phyloP scores from a whole-genome alignment of 768 basidiomycete genomes.

The Hydnomerulius pinastri region DNA sequence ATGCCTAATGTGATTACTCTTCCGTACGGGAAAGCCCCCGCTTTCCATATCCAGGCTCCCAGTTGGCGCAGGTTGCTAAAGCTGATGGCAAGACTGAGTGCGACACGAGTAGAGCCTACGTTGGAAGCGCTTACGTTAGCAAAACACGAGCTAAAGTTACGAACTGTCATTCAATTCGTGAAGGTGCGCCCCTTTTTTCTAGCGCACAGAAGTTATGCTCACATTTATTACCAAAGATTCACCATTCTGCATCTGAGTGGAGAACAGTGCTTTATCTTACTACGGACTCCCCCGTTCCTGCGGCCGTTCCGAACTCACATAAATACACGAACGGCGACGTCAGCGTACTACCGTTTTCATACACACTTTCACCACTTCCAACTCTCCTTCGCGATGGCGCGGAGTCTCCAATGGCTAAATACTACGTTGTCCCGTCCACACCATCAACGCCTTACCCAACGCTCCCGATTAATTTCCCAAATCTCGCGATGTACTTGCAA shows the following conservation, averaged over 20 bases:
- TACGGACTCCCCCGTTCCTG: constrained; percentile 66
- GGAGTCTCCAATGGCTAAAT: constrained; percentile 66
- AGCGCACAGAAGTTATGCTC: constrained; percentile 5
- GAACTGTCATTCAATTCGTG: constrained; percentile 78
- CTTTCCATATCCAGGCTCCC: constrained; percentile 72
- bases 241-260: constrained; percentile 64
- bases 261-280: constrained; percentile 77
- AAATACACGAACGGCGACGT: constrained; percentile 62
- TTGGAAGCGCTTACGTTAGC: constrained; percentile 62
- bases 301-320: constrained; percentile 41
- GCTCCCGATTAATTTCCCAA: constrained; percentile 75
- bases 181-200: constrained; percentile 47
- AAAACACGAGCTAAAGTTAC: constrained; percentile 59
- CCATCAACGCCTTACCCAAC: constrained; percentile 61
- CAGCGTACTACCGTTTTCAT: constrained; percentile 71
- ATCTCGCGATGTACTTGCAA: constrained; percentile 74
- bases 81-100: constrained; percentile 72
- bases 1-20: constrained; percentile 78
- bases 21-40: constrained; percentile 65
- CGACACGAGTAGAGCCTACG: constrained; percentile 69
- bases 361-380: constrained; percentile 59
- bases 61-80: constrained; percentile 75
- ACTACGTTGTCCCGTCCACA: constrained; percentile 69
- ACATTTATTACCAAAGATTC: constrained; percentile 48
- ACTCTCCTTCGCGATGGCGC: constrained; percentile 62